Conservation (phyloP, 2,329 filamentous ascomycete genomes). For the Penicillium sp. region DNA sequence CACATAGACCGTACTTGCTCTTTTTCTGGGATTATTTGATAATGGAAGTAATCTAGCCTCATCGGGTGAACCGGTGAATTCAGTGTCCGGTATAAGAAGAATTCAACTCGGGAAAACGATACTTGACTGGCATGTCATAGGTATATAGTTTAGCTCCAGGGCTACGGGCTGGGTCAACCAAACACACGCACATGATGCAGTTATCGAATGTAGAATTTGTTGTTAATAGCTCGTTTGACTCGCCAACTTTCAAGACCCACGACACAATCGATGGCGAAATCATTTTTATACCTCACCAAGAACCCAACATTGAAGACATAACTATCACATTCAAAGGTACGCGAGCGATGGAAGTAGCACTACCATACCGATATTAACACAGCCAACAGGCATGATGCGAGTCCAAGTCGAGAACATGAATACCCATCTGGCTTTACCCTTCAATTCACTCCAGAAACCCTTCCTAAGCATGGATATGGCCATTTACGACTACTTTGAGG, state of each 20-base stretch:
- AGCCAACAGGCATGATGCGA: conserved; percentile 6
- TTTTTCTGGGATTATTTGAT: neutral
- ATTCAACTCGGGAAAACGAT: neutral
- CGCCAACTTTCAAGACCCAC: conserved; percentile 5
- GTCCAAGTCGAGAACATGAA: conserved; percentile 11
- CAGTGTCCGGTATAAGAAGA: neutral
- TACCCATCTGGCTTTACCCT: conserved; percentile 11
- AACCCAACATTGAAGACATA: neutral
- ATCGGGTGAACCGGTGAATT: neutral
- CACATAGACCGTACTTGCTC: neutral
- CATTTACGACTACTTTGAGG: neutral
- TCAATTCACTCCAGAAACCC: neutral
- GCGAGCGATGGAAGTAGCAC: neutral
- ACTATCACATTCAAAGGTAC: conserved; percentile 6
- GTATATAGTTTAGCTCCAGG: too few species aligned
- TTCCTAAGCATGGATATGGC: conserved; percentile 15
- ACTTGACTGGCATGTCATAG: neutral
- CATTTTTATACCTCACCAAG: conserved; percentile 3
- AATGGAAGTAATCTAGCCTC: neutral
- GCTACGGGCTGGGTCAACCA: too few species aligned
- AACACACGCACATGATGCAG: neutral
- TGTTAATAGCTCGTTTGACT: neutral
- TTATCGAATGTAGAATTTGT: neutral
- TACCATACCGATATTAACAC: neutral
- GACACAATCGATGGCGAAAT: conserved; percentile 10